phyloP scores from a whole-genome alignment of 2,329 filamentous ascomycete genomes.

The Coleophoma cylindrospora region DNA sequence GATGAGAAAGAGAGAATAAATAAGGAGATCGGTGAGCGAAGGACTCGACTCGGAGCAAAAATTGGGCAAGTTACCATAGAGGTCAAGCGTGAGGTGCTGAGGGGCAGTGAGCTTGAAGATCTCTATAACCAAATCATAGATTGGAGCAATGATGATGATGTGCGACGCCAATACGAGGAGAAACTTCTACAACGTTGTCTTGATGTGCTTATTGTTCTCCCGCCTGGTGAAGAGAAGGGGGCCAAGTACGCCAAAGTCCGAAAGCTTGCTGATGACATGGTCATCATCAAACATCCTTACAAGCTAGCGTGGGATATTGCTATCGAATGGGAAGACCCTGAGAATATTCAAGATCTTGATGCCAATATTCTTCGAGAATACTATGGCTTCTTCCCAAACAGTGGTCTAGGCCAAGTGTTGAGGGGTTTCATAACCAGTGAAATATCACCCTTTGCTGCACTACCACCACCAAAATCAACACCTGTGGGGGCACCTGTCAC shows the following conservation, averaged over 20 bases:
- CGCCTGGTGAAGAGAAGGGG: constrained; percentile 58
- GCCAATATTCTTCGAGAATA: constrained; percentile 74
- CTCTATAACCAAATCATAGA: constrained; percentile 82
- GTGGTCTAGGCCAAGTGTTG: constrained; percentile 76
- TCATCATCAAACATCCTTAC: constrained; percentile 90
- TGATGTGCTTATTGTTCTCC: constrained; percentile 68
- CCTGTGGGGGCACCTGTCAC: constrained; percentile 18
- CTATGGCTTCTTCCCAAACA: constrained; percentile 76
- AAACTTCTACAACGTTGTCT: constrained; percentile 79
- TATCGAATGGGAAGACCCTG: constrained; percentile 82
- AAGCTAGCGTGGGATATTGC: constrained; percentile 86
- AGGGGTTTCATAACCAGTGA: constrained; percentile 78
- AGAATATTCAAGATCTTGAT: constrained; percentile 73
- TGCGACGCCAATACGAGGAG: constrained; percentile 82
- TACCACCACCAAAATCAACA: constrained; percentile 13
- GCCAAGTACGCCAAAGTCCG: constrained; percentile 68
- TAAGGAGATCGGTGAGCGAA: constrained; percentile 79
- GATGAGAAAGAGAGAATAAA: constrained; percentile 90
- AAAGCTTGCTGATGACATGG: constrained; percentile 83
- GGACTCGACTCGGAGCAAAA: constrained; percentile 80
- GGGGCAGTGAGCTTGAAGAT: constrained; percentile 69
- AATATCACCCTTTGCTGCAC: constrained; percentile 71
- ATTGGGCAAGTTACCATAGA: constrained; percentile 79
- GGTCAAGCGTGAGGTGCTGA: constrained; percentile 81
- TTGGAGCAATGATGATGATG: constrained; percentile 83